phyloP scores from a whole-genome alignment of 139 green algal species.

The Volvox reticuliferus region DNA sequence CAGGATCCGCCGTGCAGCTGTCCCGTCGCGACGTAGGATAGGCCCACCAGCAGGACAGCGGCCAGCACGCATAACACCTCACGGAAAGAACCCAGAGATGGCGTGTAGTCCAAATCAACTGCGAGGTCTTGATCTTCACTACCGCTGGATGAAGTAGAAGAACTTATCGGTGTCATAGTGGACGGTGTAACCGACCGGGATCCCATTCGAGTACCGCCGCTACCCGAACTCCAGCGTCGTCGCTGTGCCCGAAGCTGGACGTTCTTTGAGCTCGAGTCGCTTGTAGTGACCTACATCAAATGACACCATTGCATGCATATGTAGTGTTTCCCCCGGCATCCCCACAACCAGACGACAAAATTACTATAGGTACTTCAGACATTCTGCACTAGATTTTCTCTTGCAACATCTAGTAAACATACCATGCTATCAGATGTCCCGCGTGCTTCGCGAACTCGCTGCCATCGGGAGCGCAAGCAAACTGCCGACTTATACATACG shows the following conservation, averaged over 20 bases:
- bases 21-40: slow-evolving; percentile 58
- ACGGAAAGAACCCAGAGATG: slow-evolving; percentile 1
- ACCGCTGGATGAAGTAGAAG: not conserved
- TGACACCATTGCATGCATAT: not conserved
- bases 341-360: not conserved
- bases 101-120: slow-evolving; percentile 41
- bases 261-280: not conserved
- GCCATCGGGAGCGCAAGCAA: slow-evolving; percentile 12
- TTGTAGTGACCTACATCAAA: not conserved
- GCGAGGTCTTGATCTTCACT: slow-evolving; percentile 1
- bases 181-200: not conserved
- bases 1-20: slow-evolving; percentile 54
- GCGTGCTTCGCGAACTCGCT: not conserved
- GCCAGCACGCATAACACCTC: slow-evolving; percentile 51
- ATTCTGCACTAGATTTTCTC: not conserved
- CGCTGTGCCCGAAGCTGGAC: not conserved
- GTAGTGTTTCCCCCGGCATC: not conserved
- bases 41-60: slow-evolving; percentile 20
- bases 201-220: not conserved
- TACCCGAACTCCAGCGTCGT: not conserved
- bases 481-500: not conserved
- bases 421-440: not conserved
- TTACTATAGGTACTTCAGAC: not conserved
- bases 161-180: too few relatives aligned
- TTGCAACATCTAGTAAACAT: not conserved